These are phyloP conservation scores for Tarenaya hassleriana DNA, from an alignment of 345 rosid species.

Conservation along the genomic window DNA sequence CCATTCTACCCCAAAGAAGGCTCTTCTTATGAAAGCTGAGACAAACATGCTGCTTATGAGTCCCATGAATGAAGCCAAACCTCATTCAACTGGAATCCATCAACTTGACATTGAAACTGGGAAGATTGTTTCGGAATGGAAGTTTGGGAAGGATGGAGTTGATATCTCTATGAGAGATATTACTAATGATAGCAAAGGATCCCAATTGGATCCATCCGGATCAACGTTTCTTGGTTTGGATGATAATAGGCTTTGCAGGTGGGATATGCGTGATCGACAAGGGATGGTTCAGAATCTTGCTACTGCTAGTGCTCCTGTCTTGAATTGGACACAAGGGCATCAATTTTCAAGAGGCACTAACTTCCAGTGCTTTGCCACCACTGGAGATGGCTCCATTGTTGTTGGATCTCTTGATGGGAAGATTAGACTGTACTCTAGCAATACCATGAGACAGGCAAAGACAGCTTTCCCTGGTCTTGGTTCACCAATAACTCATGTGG, in stretches of 20 bases:
- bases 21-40: slow-evolving; percentile 95
- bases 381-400: slow-evolving; percentile 98
- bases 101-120: slow-evolving; percentile 97
- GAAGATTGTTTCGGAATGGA: slow-evolving; percentile 86
- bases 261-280: slow-evolving; percentile 96
- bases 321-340: slow-evolving; percentile 95
- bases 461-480: slow-evolving; percentile 99
- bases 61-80: slow-evolving; percentile 53
- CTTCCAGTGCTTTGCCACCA: slow-evolving; percentile 94
- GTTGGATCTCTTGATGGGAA: slow-evolving; percentile 98
- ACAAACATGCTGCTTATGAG: slow-evolving; percentile 97
- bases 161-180: slow-evolving; percentile 95
- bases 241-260: slow-evolving; percentile 91
- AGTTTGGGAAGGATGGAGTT: slow-evolving; percentile 90
- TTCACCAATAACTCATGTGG: slow-evolving; percentile 89
- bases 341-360: slow-evolving; percentile 98
- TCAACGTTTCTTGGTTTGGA: slow-evolving; percentile 93
- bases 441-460: slow-evolving; percentile 93
- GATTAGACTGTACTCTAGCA: slow-evolving; percentile 81
- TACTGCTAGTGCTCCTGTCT: slow-evolving; percentile 52
- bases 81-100: slow-evolving; percentile 72
- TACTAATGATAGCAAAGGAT: slow-evolving; percentile 83
- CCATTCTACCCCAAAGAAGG: slow-evolving; percentile 73
- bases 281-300: slow-evolving; percentile 93
- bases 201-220: slow-evolving; percentile 92